Evolutionary conservation across 352 stramenopile species (phyloP).

Genomic region (Phytopythium aichiense): DNA sequence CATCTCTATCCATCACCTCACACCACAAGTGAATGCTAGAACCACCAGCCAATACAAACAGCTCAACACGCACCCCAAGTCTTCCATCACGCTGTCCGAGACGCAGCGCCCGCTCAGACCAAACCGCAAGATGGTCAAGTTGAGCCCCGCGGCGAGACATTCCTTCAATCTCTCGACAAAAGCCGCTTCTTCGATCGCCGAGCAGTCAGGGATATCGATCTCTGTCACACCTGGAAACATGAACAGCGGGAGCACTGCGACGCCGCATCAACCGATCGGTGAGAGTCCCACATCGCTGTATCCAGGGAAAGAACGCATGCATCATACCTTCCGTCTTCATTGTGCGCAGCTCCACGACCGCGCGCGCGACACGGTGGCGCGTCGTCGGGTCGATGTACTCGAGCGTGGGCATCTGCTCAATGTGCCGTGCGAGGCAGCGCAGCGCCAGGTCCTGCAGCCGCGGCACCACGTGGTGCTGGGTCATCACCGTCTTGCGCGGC

Average conservation of each 20-base stretch:
- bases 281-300: neutral
- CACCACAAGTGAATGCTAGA: neutral
- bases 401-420: constrained; percentile 62
- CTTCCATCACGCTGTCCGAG: constrained; percentile 63
- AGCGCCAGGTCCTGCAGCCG: constrained; percentile 53
- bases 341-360: constrained; percentile 48
- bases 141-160: constrained; percentile 34
- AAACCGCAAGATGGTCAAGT: constrained; percentile 52
- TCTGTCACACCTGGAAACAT: constrained; percentile 77
- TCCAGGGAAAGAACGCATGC: neutral
- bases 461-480: constrained; percentile 41
- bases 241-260: constrained; percentile 66
- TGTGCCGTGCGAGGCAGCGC: constrained; percentile 49
- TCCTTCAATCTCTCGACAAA: constrained; percentile 51
- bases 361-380: constrained; percentile 52
- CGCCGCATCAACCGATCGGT: neutral
- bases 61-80: constrained; percentile 37
- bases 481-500: constrained; percentile 40
- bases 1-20: constrained; percentile 21
- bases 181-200: constrained; percentile 68
- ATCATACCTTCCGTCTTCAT: constrained; percentile 53
- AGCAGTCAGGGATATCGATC: constrained; percentile 83
- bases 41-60: neutral
- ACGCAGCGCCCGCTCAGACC: constrained; percentile 76
- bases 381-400: constrained; percentile 65